Evolutionary conservation across 148 eudicot species (phyloP).

Genomic region (Dysphania ambrosioides): DNA sequence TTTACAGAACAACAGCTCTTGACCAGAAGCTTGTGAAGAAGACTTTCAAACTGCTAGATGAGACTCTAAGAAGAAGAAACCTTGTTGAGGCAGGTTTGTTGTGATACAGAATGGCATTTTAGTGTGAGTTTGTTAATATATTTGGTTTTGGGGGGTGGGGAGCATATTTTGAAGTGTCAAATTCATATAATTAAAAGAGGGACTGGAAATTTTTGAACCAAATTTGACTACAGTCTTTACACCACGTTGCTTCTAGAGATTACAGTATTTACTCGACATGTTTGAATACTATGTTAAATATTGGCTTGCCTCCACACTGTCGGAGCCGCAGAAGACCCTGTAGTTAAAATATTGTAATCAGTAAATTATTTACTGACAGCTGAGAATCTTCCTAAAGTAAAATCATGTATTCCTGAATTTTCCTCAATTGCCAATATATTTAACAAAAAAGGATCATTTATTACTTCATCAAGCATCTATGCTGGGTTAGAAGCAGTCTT

Average conservation of each 20-base stretch:
- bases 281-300: constrained; percentile 9
- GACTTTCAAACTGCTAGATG: constrained; percentile 91
- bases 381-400: neutral
- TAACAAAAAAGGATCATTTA: neutral
- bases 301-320: constrained; percentile 16
- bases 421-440: neutral
- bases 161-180: constrained; percentile 15
- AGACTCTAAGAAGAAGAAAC: constrained; percentile 92
- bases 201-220: constrained; percentile 14
- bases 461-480: neutral
- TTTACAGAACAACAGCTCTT: constrained; percentile 91
- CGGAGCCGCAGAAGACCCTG: constrained; percentile 13
- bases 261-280: constrained; percentile 9
- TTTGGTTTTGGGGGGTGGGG: constrained; percentile 10
- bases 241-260: constrained; percentile 7
- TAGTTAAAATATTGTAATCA: constrained; percentile 9
- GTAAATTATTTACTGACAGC: constrained; percentile 1
- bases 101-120: constrained; percentile 34
- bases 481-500: no score
- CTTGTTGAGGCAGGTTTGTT: constrained; percentile 89
- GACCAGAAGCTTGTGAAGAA: constrained; percentile 96
- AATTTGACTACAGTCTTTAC: constrained; percentile 15
- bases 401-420: neutral
- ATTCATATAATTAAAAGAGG: constrained; percentile 8
- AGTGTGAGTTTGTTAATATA: constrained; percentile 23